A percentile compares a stretch with the other conserved stretches of the same genome.
phyloP scores from a whole-genome alignment of 2,329 filamentous ascomycete genomes.

The Albifimbria verrucaria region DNA sequence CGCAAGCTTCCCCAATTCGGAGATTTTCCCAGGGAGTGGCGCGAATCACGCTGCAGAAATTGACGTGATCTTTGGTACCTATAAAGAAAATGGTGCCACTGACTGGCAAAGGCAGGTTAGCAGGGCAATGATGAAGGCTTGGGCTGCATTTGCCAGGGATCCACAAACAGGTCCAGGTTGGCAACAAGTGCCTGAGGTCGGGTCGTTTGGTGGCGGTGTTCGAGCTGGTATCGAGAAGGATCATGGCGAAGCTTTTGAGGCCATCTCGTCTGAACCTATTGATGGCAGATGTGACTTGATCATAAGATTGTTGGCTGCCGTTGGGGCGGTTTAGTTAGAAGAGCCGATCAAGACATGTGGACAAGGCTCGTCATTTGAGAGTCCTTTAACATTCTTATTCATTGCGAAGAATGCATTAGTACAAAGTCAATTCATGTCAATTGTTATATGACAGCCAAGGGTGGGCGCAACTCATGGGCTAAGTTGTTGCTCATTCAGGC shows the following conservation, averaged over 20 bases:
- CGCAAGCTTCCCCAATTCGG: slow-evolving; percentile 45
- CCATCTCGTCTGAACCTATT: neutral
- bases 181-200: slow-evolving; percentile 15
- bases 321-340: too few species aligned
- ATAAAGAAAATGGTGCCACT: slow-evolving; percentile 12
- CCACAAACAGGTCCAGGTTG: slow-evolving; percentile 21
- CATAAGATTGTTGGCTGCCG: too few species aligned
- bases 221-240: slow-evolving; percentile 5
- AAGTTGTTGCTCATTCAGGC: too few species aligned
- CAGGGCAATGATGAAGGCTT: slow-evolving; percentile 21
- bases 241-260: slow-evolving; percentile 1
- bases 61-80: slow-evolving; percentile 39
- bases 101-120: slow-evolving; percentile 15
- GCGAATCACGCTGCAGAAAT: slow-evolving; percentile 46
- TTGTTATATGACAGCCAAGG: too few species aligned
- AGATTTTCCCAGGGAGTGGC: slow-evolving; percentile 30
- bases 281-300: slow-evolving; percentile 12
- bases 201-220: slow-evolving; percentile 19
- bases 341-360: too few species aligned
- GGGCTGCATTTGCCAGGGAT: slow-evolving; percentile 25
- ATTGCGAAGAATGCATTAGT: too few species aligned
- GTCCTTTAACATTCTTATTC: too few species aligned
- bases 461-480: too few species aligned
- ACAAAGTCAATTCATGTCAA: too few species aligned
- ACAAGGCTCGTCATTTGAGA: too few species aligned